Conservation (phyloP, 371 early-diverging fungal genomes). For the Circinella umbellata region DNA sequence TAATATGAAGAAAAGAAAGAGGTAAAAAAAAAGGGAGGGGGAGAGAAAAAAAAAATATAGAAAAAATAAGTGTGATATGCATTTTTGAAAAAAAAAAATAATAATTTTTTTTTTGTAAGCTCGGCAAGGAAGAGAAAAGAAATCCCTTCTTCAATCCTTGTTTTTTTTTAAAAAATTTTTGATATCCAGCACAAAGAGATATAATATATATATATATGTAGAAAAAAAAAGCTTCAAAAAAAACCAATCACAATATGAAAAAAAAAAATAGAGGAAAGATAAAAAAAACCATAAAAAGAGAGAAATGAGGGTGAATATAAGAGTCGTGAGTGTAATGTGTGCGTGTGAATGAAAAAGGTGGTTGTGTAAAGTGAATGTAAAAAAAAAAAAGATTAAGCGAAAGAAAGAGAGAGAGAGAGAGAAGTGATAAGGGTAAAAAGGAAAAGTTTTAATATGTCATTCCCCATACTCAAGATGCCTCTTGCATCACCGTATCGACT, state of each 20-base stretch:
- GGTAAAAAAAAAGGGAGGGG: background rate
- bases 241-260: background rate
- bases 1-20: slow-evolving; percentile 3
- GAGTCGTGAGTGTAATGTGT: too few species aligned
- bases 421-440: background rate
- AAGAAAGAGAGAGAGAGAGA: background rate
- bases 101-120: too few species aligned
- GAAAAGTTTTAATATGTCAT: background rate
- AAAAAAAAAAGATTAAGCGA: background rate
- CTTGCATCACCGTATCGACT: slow-evolving; percentile 18
- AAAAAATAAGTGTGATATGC: background rate
- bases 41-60: background rate
- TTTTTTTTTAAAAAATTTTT: background rate
- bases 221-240: too few species aligned
- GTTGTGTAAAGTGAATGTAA: background rate
- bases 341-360: background rate
- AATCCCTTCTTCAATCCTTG: background rate
- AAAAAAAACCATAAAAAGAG: too few species aligned
- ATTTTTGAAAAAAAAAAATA: too few species aligned
- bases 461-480: slow-evolving; percentile 6
- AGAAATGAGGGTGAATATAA: too few species aligned
- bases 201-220: too few species aligned
- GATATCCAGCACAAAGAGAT: too few species aligned
- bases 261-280: background rate
- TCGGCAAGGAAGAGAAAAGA: background rate